These are phyloP conservation scores for Senecio squalidus DNA, from an alignment of 140 eudicot species.

Conservation along the genomic window DNA sequence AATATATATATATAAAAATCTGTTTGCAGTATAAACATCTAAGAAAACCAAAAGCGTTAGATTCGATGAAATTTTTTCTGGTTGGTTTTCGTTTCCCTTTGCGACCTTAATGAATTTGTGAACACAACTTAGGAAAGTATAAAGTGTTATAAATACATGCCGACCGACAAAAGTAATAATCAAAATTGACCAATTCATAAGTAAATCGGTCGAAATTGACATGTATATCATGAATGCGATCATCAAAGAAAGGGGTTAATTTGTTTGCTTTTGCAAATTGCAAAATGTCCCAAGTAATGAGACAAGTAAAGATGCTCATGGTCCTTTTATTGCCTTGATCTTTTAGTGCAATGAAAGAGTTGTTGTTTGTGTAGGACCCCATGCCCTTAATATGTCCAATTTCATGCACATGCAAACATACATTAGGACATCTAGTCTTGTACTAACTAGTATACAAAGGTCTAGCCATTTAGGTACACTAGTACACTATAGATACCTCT, in stretches of 20 bases:
- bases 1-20: constrained; percentile 31
- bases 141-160: no score
- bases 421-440: constrained; percentile 38
- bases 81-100: no score
- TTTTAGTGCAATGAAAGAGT: constrained; percentile 23
- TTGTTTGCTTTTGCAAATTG: constrained; percentile 4
- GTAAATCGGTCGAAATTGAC: no score
- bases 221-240: no score
- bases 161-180: no score
- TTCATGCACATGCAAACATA: constrained; percentile 54
- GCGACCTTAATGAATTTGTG: neutral
- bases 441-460: constrained; percentile 12
- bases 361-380: constrained; percentile 29
- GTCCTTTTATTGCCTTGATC: constrained; percentile 26
- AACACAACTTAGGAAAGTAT: no score
- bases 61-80: constrained; percentile 23
- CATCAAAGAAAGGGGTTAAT: neutral
- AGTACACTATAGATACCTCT: constrained; percentile 25
- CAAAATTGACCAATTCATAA: no score
- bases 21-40: no score
- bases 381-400: constrained; percentile 39
- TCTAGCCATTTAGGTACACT: constrained; percentile 19
- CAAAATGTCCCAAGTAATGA: constrained; percentile 39
- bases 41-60: constrained; percentile 41
- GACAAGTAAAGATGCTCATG: constrained; percentile 37